Base-by-base conservation (phyloP, 192 early-diverging fungal genomes). In the Umbelopsis isabellina region DNA sequence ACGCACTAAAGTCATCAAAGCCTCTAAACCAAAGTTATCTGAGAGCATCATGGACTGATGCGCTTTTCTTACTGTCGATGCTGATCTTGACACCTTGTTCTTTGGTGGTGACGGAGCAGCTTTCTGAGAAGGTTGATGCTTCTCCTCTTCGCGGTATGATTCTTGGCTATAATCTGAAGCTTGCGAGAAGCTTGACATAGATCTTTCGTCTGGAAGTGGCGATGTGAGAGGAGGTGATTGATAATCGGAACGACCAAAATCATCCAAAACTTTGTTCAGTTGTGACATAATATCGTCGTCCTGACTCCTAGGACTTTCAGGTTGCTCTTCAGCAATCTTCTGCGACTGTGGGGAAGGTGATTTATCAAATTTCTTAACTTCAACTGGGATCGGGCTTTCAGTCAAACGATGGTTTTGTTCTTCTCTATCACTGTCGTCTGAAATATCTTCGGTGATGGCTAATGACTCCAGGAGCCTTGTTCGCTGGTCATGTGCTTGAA, bases 21-120 rank as follows among this genome's bases (percentile, higher is more conserved):
- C 82, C 35, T 81, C 72, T 52, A 84, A 72, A 35, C 82, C 82
- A 73, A 84, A 82, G 51, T 84, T 80, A 66, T 81, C 70, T 3
- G 78, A 77, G 35, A 75, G 77, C 16, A 79, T 20, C 70, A 49
- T 46, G 20, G 77, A 79, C 48, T 79, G 65, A n/a, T 61, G 55
- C 0, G 55, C 55, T 61, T 61, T 61, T 61, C 55, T 27, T 30
- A 61, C 33, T 18, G 55, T 61, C 13, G 55, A 61, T 12, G 55
- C 55, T 13, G 55, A 61, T 35, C 55, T 61, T 12, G 27, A 25
- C 2, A 61, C 11, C 33, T 61, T 61, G 21, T 35, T 30, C 12
- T 61, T 22, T 3, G 4, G 12, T 2, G 27, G 27, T 35, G 4
- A n/a, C 7, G 25, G 5, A 16, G 53, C 33, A 58, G 27, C 30